Conservation (phyloP, 495 filamentous ascomycete genomes). For the Neurospora hispaniola region DNA sequence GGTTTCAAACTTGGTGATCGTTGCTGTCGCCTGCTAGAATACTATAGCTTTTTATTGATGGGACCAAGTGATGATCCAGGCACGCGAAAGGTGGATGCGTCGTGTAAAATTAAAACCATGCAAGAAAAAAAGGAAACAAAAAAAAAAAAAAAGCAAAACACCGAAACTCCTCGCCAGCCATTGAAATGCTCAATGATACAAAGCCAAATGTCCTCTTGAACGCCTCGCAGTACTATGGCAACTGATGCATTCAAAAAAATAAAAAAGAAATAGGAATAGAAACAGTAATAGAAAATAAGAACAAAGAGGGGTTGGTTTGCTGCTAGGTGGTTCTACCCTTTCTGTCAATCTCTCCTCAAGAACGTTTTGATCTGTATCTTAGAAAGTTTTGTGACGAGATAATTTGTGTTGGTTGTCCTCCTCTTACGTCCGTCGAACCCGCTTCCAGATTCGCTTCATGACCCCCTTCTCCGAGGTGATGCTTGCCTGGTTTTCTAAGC, state of each 20-base stretch:
- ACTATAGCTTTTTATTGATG: background rate
- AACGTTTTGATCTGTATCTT: background rate
- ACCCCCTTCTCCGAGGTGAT: slow-evolving; percentile 20
- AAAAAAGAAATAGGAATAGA: background rate
- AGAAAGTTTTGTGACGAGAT: background rate
- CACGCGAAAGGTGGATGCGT: background rate
- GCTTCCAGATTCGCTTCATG: slow-evolving; percentile 32
- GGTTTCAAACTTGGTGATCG: background rate
- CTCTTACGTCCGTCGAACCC: slow-evolving; percentile 18
- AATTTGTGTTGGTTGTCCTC: background rate
- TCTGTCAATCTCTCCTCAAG: background rate
- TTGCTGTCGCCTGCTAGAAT: background rate
- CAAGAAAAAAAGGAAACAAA: background rate
- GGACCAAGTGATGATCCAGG: background rate
- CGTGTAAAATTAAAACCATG: background rate
- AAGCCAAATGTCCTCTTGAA: background rate
- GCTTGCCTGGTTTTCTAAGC: slow-evolving; percentile 15
- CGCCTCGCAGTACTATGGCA: background rate
- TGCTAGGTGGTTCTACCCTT: background rate
- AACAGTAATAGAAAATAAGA: too few species aligned
- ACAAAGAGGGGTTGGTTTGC: background rate
- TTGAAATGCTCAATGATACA: background rate
- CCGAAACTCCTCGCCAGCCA: background rate
- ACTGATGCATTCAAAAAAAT: background rate
- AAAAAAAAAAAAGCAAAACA: background rate